Evolutionary conservation across 257 asterid species (phyloP), one percentile per base, ranked within the genome.

Genomic region (Forsythia viridissima): DNA sequence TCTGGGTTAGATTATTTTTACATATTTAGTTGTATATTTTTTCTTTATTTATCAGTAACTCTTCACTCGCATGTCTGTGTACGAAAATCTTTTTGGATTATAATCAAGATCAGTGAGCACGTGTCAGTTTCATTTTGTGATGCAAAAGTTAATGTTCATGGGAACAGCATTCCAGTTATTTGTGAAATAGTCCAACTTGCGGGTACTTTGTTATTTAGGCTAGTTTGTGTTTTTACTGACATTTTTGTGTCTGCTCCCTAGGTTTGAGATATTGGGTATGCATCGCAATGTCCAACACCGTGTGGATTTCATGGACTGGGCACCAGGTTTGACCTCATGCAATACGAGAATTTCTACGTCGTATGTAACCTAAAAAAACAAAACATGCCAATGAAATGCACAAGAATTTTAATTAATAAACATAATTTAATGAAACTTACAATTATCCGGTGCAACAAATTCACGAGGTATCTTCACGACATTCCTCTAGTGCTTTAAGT

Each of bases 221-320:
- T 79, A 20, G 43, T 79, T 84, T 75, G 52, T 61, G 16, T 76
- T 67, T 36, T 8, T 74, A n/a, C 34, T 36, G 38, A 67, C 70
- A 41, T 42, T 57, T 73, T 30, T 76, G 63, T 65, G 69, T 34
- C 16, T 41, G 36, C 36, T 80, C 80, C 76, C 71, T 80, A 95
- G 99, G 82, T 93, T 83, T 81, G 98, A 95, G 80, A 80, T 92
- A 79, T 55, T 95, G 80, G 99, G 98, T 43, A 87, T 95, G 97
- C 98, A 91, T 79, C 91, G 98, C 55, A 87, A 93, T 73, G 88
- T 87, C 79, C 99, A 95, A 77, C 98, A 93, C 77, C 92, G 97
- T 77, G 91, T 95, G 82, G 98, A 95, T 87, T 95, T 76, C 88
- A 77, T 95, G 96, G 99, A 95, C n/a, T 93, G 99, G 99, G 99